Conservation (phyloP, 2,329 filamentous ascomycete genomes). For the Fusarium hostae region DNA sequence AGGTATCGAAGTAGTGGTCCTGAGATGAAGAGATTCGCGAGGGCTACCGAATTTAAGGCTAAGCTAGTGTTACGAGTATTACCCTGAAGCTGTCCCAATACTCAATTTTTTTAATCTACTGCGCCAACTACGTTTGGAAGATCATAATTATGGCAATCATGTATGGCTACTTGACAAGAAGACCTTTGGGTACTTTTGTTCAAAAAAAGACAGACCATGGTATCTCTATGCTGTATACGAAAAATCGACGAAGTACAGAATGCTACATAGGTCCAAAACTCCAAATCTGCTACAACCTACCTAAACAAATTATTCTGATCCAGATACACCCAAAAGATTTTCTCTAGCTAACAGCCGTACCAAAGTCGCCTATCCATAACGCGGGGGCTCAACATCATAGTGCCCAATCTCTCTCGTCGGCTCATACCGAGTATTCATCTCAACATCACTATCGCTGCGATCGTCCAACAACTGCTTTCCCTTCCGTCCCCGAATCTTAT, state of each 20-base stretch:
- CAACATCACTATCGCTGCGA: conserved; percentile 28
- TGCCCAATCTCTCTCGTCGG: not conserved
- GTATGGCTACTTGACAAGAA: accelerated
- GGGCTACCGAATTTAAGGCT: not conserved
- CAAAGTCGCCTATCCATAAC: not conserved
- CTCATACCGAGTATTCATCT: conserved; percentile 17
- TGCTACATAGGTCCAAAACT: accelerated
- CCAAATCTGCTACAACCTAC: accelerated
- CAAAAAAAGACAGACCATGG: accelerated
- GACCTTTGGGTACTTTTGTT: accelerated
- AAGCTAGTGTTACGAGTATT: not conserved
- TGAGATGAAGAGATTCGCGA: accelerated
- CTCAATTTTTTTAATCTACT: not conserved
- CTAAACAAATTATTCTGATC: accelerated
- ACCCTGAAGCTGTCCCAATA: conserved; percentile 21
- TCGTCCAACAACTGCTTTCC: conserved; percentile 28
- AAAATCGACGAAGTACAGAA: accelerated
- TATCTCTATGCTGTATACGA: not conserved
- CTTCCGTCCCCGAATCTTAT: not conserved
- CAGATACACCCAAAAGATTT: not conserved
- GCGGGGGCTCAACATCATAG: not conserved
- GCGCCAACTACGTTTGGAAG: accelerated
- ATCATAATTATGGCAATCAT: accelerated
- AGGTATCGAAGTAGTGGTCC: not conserved
- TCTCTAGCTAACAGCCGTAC: accelerated